Base-by-base conservation (phyloP, 371 early-diverging fungal genomes). In the Massospora cicadina region DNA sequence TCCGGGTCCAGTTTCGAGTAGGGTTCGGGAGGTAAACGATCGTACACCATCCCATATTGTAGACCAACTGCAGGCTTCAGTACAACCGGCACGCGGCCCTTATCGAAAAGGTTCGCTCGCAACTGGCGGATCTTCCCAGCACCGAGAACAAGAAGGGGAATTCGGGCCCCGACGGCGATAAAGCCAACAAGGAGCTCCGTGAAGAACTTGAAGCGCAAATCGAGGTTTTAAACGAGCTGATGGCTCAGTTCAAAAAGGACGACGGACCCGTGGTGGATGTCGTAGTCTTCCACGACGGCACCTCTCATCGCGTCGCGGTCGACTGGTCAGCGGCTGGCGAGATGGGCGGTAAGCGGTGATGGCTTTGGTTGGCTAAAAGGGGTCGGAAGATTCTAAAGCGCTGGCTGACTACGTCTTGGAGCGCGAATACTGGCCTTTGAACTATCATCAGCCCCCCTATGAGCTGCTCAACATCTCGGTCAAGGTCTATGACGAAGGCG, bases 401-500 rank as follows among this genome's bases (percentile, higher is more conserved):
- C 69, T 93, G 70, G 84, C 89, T 10, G 83, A 88, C 68, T 95
- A 84, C 73, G 70, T 78, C 66, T 81, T 79, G n/a, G 90, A 89
- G 54, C 74, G 78, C 27, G 75, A 93, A 67, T 89, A 84, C 65
- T 81, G 80, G 26, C 77, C 79, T 1, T 87, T 95, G 70, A 80
- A 85, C 67, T 77, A 85, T 65, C 84, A 60, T 17, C 25, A 60
- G 17, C 31, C 31, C 31, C 60, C 60, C 23, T 60, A 86, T 27
- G 85, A 88, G 69, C 76, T 86, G 71, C 78, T 94, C 33, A 88
- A 86, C 71, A 93, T 85, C 70, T 87, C 88, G 13, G 86, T 95
- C 66, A 94, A 94, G 73, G 84, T 95, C 65, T 94, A 93, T 71
- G 89, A 90, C 64, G 73, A 88, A 55, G 95, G 92, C 1, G 77